Conservation (phyloP, 768 basidiomycete species). For the Suillus spraguei region DNA sequence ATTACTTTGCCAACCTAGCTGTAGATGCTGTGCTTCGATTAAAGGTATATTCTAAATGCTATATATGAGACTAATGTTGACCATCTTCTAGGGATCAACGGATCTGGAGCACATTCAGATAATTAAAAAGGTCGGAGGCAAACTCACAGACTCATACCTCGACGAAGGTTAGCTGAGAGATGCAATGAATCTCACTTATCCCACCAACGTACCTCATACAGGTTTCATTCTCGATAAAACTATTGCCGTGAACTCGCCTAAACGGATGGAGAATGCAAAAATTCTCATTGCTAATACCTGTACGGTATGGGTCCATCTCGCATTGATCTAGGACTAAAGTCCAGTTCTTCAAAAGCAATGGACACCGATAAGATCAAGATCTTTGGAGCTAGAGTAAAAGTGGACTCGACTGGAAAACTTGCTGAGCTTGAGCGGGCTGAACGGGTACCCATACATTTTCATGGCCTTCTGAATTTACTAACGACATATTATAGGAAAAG, state of each 20-base stretch:
- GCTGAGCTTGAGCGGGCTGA: conserved; percentile 99
- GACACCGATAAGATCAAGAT: conserved; percentile 99
- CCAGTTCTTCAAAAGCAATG: conserved; percentile 66
- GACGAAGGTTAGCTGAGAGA: conserved; percentile 72
- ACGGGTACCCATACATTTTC: conserved; percentile 47
- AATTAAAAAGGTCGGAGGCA: conserved; percentile 99
- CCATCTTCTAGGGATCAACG: conserved; percentile 73
- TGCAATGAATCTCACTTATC: not conserved
- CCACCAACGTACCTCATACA: conserved; percentile 28
- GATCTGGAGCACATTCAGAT: conserved; percentile 98
- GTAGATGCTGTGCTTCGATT: conserved; percentile 94
- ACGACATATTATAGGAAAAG: conserved; percentile 70
- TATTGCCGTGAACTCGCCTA: conserved; percentile 93
- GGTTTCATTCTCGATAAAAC: conserved; percentile 98
- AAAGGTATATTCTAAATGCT: conserved; percentile 52
- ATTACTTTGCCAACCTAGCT: conserved; percentile 97
- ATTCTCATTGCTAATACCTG: conserved; percentile 98
- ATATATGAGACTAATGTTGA: conserved; percentile 9
- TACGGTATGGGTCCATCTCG: conserved; percentile 41
- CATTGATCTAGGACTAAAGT: not conserved
- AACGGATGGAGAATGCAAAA: conserved; percentile 91
- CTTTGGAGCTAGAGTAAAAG: conserved; percentile 95
- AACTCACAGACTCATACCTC: conserved; percentile 96
- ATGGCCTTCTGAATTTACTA: conserved; percentile 3
- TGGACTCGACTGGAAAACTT: conserved; percentile 94